A percentile compares a stretch with the other conserved stretches of the same genome.
These are phyloP conservation scores for Ampelomyces quisqualis DNA, from an alignment of 2,329 filamentous ascomycete genomes.

Conservation along the genomic window DNA sequence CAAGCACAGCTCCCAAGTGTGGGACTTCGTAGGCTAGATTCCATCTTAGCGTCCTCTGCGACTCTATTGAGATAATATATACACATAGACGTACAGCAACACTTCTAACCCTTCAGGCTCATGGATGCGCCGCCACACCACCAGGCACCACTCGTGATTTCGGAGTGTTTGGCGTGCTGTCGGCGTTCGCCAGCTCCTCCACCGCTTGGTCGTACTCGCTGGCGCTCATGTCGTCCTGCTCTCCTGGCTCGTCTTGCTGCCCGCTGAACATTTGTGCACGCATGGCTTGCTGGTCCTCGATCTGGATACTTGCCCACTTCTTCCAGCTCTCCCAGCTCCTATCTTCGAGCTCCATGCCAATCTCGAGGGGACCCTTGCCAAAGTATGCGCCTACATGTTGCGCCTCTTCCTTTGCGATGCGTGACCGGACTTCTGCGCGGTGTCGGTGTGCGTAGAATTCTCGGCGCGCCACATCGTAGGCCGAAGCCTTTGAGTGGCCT, in stretches of 20 bases:
- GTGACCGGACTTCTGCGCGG: constrained; percentile 75
- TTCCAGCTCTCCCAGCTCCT: constrained; percentile 81
- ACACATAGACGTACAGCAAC: no score
- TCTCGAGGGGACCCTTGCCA: constrained; percentile 70
- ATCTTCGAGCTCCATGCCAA: constrained; percentile 82
- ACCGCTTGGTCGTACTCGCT: constrained; percentile 35
- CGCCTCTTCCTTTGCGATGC: constrained; percentile 86
- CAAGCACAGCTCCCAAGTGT: no score
- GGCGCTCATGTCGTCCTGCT: constrained; percentile 15
- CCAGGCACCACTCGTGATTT: constrained; percentile 41
- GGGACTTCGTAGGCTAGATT: no score
- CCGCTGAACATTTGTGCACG: constrained; percentile 46
- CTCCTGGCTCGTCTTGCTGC: constrained; percentile 34
- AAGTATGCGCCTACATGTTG: constrained; percentile 84
- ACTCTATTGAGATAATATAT: no score
- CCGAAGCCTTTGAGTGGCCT: constrained; percentile 61
- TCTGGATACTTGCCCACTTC: constrained; percentile 65
- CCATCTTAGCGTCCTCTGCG: no score
- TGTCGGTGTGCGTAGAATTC: constrained; percentile 90
- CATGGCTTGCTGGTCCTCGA: constrained; percentile 51
- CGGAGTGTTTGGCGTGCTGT: constrained; percentile 20
- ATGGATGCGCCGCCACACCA: constrained; percentile 42
- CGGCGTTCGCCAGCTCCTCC: constrained; percentile 35
- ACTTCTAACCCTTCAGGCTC: no score
- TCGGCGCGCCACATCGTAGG: constrained; percentile 83